A percentile compares a stretch with the other conserved stretches of the same genome.
phyloP scores from a whole-genome alignment of 2,329 filamentous ascomycete genomes.

The Cladophialophora carrionii region DNA sequence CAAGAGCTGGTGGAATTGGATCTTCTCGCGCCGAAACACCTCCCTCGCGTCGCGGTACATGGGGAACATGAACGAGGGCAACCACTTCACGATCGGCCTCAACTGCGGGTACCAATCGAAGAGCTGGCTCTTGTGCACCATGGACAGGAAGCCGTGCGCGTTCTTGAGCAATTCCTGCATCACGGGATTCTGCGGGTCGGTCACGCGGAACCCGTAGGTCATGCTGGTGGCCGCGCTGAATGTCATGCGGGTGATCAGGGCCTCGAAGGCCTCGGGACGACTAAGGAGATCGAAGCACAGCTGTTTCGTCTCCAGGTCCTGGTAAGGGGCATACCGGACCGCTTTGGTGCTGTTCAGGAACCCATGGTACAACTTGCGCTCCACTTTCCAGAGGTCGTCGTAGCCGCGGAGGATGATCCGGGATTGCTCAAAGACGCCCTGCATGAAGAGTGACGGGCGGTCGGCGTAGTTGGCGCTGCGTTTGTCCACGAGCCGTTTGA shows the following conservation, averaged over 20 bases:
- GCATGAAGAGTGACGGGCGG: conserved; percentile 51
- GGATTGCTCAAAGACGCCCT: conserved; percentile 39
- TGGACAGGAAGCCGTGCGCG: conserved; percentile 20
- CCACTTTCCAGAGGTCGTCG: conserved; percentile 31
- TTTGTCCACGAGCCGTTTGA: conserved; percentile 58
- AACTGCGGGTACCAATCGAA: conserved; percentile 26
- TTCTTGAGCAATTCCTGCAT: conserved; percentile 25
- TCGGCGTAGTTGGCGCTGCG: conserved; percentile 53
- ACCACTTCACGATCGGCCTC: conserved; percentile 18
- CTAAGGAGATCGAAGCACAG: conserved; percentile 40
- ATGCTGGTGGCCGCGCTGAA: conserved; percentile 18
- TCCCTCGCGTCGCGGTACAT: conserved; percentile 20
- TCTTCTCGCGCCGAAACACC: conserved; percentile 21
- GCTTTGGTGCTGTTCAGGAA: conserved; percentile 35
- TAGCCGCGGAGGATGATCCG: conserved; percentile 27
- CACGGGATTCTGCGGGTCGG: conserved; percentile 24
- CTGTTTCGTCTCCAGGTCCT: conserved; percentile 50
- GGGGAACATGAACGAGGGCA: conserved; percentile 20
- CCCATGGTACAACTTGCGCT: conserved; percentile 35
- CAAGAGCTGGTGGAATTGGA: conserved; percentile 19
- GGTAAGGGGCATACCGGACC: conserved; percentile 28
- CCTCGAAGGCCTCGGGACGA: conserved; percentile 39
- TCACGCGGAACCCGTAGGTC: conserved; percentile 39
- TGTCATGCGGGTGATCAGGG: conserved; percentile 46
- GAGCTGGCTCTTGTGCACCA: conserved; percentile 17